Conservation (phyloP, 176 grass and related monocot genomes). For the Hordeum marinum region DNA sequence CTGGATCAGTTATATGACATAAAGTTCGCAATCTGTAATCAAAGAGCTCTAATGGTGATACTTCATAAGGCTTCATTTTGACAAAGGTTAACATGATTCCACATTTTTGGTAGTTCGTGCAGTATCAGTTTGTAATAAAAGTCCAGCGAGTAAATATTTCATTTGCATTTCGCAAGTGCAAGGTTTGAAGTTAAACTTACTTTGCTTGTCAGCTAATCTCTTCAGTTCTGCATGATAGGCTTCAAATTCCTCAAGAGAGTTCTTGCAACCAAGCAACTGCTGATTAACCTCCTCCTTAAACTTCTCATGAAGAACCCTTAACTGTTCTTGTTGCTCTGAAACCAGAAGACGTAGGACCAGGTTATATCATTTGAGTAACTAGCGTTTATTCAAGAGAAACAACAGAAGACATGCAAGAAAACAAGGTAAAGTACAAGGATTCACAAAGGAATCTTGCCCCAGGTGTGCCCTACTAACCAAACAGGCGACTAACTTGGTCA, state of each 20-base stretch:
- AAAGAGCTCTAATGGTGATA: background rate
- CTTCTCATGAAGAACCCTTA: conserved; percentile 74
- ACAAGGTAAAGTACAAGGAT: conserved; percentile 5
- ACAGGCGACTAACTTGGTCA: background rate
- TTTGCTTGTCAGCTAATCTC: conserved; percentile 67
- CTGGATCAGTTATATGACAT: background rate
- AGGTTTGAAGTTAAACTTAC: conserved; percentile 46
- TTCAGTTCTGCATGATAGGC: conserved; percentile 76
- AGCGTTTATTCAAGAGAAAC: conserved; percentile 17
- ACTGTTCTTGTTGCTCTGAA: conserved; percentile 71
- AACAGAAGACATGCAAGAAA: background rate
- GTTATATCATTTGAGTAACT: conserved; percentile 9
- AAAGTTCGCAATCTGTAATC: background rate
- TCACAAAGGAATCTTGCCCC: background rate
- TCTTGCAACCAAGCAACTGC: conserved; percentile 61
- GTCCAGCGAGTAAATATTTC: background rate
- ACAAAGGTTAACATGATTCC: conserved; percentile 12
- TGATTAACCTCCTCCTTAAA: conserved; percentile 80
- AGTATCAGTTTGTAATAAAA: background rate
- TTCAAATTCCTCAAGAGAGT: conserved; percentile 67
- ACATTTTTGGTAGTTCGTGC: background rate
- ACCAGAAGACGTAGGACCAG: conserved; percentile 9
- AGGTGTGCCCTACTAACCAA: background rate
- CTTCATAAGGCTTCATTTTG: background rate
- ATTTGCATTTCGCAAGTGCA: background rate